Percentiles rank a stretch among this genome's conserved stretches.
These are phyloP conservation scores for Hortaea sp. DNA, from an alignment of 2,329 filamentous ascomycete species.

Conservation along the genomic window DNA sequence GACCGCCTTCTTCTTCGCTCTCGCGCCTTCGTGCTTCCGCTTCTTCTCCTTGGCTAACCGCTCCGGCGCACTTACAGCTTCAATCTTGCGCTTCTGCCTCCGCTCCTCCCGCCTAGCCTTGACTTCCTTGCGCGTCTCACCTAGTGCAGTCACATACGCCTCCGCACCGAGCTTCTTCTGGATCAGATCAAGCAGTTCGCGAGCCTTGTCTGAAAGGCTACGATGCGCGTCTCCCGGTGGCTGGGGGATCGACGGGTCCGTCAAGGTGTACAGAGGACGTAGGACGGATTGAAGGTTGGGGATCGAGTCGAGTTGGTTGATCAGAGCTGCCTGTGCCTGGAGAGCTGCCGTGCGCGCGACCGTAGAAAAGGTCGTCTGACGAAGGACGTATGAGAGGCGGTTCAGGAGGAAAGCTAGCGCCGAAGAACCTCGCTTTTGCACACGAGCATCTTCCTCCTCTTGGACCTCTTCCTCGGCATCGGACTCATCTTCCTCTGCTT, in stretches of 20 bases:
- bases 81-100: constrained; percentile 77
- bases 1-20: constrained; percentile 69
- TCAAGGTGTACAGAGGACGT: constrained; percentile 68
- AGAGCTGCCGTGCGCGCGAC: constrained; percentile 60
- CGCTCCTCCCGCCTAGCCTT: constrained; percentile 61
- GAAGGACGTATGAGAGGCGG: constrained; percentile 67
- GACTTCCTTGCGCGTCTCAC: constrained; percentile 64
- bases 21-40: constrained; percentile 76
- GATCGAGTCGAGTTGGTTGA: constrained; percentile 51
- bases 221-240: constrained; percentile 49
- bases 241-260: constrained; percentile 62
- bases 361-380: constrained; percentile 57
- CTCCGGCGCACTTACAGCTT: constrained; percentile 74
- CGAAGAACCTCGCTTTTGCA: constrained; percentile 13
- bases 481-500: constrained; percentile 33
- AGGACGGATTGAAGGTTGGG: constrained; percentile 56
- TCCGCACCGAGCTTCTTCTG: constrained; percentile 77
- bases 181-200: constrained; percentile 69
- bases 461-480: constrained; percentile 36
- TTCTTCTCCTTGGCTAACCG: constrained; percentile 68
- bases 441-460: constrained; percentile 34
- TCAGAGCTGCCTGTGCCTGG: constrained; percentile 61
- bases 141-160: constrained; percentile 64
- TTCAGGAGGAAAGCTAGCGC: constrained; percentile 64
- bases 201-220: constrained; percentile 58